Conservation (phyloP, 768 basidiomycete genomes). For the Leccinum pellstonianum region DNA sequence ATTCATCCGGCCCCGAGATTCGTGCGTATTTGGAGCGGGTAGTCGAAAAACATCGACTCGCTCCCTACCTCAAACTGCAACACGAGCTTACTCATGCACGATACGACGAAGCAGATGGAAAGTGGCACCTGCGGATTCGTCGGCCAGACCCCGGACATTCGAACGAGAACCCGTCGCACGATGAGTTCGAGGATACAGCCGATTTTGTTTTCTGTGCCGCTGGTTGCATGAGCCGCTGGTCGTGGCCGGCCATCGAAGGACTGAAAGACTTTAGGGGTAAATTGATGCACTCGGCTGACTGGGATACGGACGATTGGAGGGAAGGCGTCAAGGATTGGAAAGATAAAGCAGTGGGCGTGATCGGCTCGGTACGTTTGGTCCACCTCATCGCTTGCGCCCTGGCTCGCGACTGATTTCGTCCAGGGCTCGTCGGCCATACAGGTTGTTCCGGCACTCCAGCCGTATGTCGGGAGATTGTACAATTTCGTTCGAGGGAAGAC, state of each 20-base stretch:
- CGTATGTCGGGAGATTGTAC: background rate
- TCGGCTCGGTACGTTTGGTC: background rate
- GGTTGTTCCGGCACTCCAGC: background rate
- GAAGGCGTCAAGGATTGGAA: slow-evolving; percentile 48
- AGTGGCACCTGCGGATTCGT: slow-evolving; percentile 55
- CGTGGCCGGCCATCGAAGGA: background rate
- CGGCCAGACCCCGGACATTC: slow-evolving; percentile 22
- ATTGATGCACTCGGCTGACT: slow-evolving; percentile 23
- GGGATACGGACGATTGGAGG: slow-evolving; percentile 49
- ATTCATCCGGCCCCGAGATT: slow-evolving; percentile 60
- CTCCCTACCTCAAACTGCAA: slow-evolving; percentile 50
- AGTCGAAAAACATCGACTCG: slow-evolving; percentile 56
- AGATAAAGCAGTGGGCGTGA: slow-evolving; percentile 35
- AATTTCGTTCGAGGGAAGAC: background rate
- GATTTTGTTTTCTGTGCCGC: background rate
- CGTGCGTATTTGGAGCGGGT: slow-evolving; percentile 50
- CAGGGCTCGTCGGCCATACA: background rate
- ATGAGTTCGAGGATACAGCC: slow-evolving; percentile 12
- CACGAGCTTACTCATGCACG: slow-evolving; percentile 53
- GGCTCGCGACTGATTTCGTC: background rate
- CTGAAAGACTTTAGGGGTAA: background rate
- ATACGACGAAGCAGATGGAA: slow-evolving; percentile 49
- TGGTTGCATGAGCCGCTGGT: background rate
- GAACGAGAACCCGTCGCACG: slow-evolving; percentile 23
- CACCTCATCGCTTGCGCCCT: background rate